A percentile compares a stretch with the other conserved stretches of the same genome.
Evolutionary conservation across 164 flowering plant species (phyloP).

Genomic region (Paratinospora sagittata): DNA sequence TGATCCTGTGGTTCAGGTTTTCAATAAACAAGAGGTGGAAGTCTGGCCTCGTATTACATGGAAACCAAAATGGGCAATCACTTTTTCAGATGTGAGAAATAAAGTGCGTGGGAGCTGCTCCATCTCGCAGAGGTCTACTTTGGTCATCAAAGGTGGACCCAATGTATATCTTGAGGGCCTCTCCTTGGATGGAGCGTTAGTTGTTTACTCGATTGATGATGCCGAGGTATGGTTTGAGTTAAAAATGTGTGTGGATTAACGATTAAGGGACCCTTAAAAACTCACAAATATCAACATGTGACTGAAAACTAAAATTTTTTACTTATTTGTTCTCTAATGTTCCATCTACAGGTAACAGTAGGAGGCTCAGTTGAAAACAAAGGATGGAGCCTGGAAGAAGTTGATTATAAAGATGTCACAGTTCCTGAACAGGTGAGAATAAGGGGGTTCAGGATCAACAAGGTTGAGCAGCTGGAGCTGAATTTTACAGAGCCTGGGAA

Average conservation of each 20-base stretch:
- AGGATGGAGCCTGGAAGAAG: slow-evolving; percentile 68
- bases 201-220: slow-evolving; percentile 50
- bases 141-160: slow-evolving; percentile 59
- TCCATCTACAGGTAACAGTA: slow-evolving; percentile 50
- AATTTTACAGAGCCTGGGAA: slow-evolving; percentile 55
- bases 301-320: not conserved
- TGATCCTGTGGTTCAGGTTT: slow-evolving; percentile 56
- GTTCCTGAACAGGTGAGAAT: slow-evolving; percentile 69
- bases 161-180: slow-evolving; percentile 57
- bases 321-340: not conserved
- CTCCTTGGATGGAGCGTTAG: slow-evolving; percentile 75
- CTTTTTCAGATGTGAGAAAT: slow-evolving; percentile 58
- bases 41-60: slow-evolving; percentile 90
- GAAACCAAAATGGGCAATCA: slow-evolving; percentile 85
- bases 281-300: not conserved
- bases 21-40: slow-evolving; percentile 92
- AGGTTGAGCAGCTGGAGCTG: slow-evolving; percentile 63
- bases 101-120: slow-evolving; percentile 61
- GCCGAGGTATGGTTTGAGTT: slow-evolving; percentile 56
- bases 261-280: not conserved
- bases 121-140: slow-evolving; percentile 69
- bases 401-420: slow-evolving; percentile 60
- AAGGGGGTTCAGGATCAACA: slow-evolving; percentile 73
- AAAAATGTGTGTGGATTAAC: not conserved
- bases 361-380: slow-evolving; percentile 64